Percentiles rank a stretch among this genome's conserved stretches.
Conservation (phyloP, 2,329 filamentous ascomycete genomes). For the Aspergillus vadensis region DNA sequence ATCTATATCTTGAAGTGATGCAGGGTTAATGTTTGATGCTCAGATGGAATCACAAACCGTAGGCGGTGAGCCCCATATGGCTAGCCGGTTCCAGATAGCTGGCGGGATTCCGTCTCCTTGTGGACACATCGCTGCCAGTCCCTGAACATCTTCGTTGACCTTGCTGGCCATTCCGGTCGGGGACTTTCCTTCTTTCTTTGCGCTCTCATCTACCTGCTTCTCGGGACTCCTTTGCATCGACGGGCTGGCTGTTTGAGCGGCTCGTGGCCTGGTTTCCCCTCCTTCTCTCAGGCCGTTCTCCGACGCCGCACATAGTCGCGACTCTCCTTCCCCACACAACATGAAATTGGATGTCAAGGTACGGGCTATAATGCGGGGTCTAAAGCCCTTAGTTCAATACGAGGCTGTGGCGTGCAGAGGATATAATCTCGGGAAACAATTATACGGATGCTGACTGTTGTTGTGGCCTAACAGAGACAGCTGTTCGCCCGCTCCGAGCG, state of each 20-base stretch:
- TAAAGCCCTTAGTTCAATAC: neutral
- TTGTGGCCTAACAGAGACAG: slow-evolving; percentile 62
- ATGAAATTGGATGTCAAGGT: slow-evolving; percentile 66
- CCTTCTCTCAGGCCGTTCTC: slow-evolving; percentile 31
- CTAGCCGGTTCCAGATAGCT: slow-evolving; percentile 36
- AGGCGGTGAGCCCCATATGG: slow-evolving; percentile 29
- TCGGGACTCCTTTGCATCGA: slow-evolving; percentile 16
- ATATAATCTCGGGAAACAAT: slow-evolving; percentile 7
- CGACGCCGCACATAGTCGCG: slow-evolving; percentile 40
- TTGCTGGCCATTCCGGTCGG: slow-evolving; percentile 22
- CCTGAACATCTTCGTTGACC: slow-evolving; percentile 18
- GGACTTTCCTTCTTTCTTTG: slow-evolving; percentile 19
- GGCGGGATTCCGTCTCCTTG: slow-evolving; percentile 36
- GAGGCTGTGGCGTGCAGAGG: neutral
- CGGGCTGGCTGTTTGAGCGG: slow-evolving; percentile 36
- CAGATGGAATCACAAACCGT: slow-evolving; percentile 10
- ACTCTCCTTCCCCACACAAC: slow-evolving; percentile 37
- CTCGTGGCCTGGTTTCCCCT: slow-evolving; percentile 35
- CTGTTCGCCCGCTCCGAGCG: slow-evolving; percentile 88
- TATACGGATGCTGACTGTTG: slow-evolving; percentile 42
- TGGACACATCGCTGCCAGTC: slow-evolving; percentile 36
- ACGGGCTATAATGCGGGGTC: slow-evolving; percentile 24
- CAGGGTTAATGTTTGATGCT: neutral
- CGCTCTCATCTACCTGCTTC: slow-evolving; percentile 12
- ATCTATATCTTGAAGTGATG: neutral